These are phyloP conservation scores for Lathyrus tuberosus DNA, from an alignment of 306 rosid species.

Conservation along the genomic window DNA sequence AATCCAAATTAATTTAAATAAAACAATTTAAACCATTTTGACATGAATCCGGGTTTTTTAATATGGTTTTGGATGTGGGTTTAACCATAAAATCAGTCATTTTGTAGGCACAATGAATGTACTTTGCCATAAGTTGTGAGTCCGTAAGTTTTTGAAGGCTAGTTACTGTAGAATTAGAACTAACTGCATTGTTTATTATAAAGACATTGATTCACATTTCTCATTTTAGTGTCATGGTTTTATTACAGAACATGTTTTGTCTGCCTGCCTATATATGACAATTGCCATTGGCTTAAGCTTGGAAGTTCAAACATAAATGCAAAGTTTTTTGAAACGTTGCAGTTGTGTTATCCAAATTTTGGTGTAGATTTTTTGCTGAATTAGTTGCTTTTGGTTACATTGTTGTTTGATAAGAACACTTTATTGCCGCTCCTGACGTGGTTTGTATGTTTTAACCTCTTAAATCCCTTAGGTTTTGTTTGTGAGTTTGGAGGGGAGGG, in stretches of 20 bases:
- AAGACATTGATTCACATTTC: background rate
- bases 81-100: no score
- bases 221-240: constrained; percentile 8
- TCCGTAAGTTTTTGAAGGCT: constrained; percentile 4
- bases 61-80: no score
- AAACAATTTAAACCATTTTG: no score
- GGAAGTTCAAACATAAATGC: background rate
- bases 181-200: background rate
- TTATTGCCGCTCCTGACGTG: background rate
- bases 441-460: no score
- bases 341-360: background rate
- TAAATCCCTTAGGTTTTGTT: no score
- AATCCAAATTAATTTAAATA: no score
- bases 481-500: no score
- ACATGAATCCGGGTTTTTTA: no score
- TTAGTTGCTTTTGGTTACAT: background rate
- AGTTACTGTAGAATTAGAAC: background rate
- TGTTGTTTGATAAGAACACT: constrained; percentile 17
- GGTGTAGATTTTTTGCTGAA: background rate
- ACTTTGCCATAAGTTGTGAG: background rate
- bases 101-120: background rate
- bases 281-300: background rate
- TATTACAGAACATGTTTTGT: constrained; percentile 1
- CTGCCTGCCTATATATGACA: background rate
- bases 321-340: background rate